Base-by-base conservation (phyloP, 1,284 basidiomycete species). In the Rhodofomes roseus region DNA sequence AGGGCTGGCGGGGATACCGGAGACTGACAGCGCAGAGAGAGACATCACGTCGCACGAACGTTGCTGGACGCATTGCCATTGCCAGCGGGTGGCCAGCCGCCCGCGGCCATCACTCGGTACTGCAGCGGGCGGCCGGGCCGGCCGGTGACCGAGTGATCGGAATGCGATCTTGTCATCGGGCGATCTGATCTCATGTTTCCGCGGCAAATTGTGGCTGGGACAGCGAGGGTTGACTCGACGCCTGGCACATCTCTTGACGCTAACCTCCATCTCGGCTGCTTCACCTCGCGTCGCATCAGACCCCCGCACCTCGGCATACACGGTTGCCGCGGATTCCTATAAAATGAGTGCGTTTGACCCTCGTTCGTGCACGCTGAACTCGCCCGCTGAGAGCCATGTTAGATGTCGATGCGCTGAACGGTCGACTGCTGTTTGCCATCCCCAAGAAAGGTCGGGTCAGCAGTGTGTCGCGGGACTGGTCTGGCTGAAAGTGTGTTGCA, bases 391-490 rank as follows among this genome's bases (percentile, higher is more conserved):
- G 22, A 55, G 25, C 31, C 14, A 55, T 34, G 36, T 20, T 54
- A 76, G 75, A 75, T 63, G 66, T 65, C 14, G 83, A 83, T 57
- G 79, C 79, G 44, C 77, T 89, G 56, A 76, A 84, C 60, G 88
- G 86, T 52, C 86, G 96, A 53, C 71, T 98, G 60, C 79, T 99
- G 36, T 96, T 99, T 70, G 96, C 96, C 6, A 93, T 99, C 67
- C 96, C 96, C 1, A 99, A 99, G 80, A 99, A 99, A 85, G 96
- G 96, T 90, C 61, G 54, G 72, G 66, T 39, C 12, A 43, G 57
- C 31, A 31, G 55, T 44, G 9, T 4, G 14, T 12, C 43, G 2
- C 48, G 23, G 12, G 20, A 4, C 44, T 44, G 20, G n/a, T 55
- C 39, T 11, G 50, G 36, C n/a, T 43, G 16, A 22, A 34, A 25